These are phyloP conservation scores for Naganishia onofrii DNA, from an alignment of 768 basidiomycete genomes.

Conservation along the genomic window DNA sequence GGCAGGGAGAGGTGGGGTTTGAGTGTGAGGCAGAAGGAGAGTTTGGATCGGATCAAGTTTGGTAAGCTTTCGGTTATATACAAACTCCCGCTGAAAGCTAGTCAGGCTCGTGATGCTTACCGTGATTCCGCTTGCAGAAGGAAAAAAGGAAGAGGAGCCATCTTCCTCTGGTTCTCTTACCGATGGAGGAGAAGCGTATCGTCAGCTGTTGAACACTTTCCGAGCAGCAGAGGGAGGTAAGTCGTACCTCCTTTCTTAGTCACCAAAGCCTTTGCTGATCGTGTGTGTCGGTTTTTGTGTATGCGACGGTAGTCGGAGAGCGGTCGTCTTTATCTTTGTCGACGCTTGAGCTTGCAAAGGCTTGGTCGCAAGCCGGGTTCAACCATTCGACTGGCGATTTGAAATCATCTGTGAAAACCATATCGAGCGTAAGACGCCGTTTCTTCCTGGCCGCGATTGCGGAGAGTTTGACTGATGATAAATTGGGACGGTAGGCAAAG, in stretches of 20 bases:
- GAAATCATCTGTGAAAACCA: neutral
- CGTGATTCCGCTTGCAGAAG: neutral
- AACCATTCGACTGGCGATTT: neutral
- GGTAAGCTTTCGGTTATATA: neutral
- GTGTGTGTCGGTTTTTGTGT: too few relatives aligned
- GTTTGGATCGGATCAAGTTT: neutral
- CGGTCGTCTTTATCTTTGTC: slow-evolving; percentile 1
- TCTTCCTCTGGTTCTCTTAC: neutral
- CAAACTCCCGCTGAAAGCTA: neutral
- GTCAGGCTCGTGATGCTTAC: neutral
- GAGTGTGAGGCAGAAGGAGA: slow-evolving; percentile 17
- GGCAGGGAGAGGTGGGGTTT: neutral
- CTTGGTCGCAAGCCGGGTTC: slow-evolving; percentile 7
- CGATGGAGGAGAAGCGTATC: slow-evolving; percentile 1
- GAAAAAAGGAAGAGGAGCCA: neutral
- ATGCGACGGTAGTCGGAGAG: neutral
- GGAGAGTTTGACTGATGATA: neutral
- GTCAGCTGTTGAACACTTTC: slow-evolving; percentile 10
- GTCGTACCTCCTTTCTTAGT: neutral
- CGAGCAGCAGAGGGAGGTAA: slow-evolving; percentile 14
- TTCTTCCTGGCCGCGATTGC: too few relatives aligned
- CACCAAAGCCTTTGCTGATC: neutral
- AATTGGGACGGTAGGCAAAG: neutral
- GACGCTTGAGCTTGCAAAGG: slow-evolving; percentile 9
- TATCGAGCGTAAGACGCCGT: neutral